Base-by-base conservation (phyloP, 179 eudicot genomes). In the Spergularia azorica region DNA sequence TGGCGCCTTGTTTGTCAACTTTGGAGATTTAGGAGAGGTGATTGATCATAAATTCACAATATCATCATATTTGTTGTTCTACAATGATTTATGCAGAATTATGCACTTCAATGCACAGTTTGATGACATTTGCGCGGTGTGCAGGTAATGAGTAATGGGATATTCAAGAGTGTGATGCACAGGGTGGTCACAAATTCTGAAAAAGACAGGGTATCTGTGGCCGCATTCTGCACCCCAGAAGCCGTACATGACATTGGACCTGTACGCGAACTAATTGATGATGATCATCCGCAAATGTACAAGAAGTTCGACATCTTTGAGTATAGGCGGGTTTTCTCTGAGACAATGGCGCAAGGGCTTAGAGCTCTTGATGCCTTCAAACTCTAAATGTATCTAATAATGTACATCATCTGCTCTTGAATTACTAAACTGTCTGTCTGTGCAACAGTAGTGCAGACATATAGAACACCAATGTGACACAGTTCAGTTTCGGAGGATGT, bases 71-170 rank as follows among this genome's bases (percentile, higher is more conserved):
- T 1, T 32, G 36, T 32, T 32, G 36, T 1, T 32, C 3, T 1
- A 32, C 36, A 32, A 32, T 32, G 36, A 32, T 32, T 32, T 32
- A 32, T 32, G 36, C 36, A 32, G 36, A 32, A 32, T 32, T 32
- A 1, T 36, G 39, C 4, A 36, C 39, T 36, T 36, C 39, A 36
- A 46, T 46, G 50, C 10, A 46, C 9, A 46, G 50, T 46, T 46
- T 46, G 50, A 46, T 46, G 50, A 46, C 50, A 5, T 46, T 46
- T 46, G 50, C 9, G 50, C 50, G 50, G 50, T 46, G 0, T 46
- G 50, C 85, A 90, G 93, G 86, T 90, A 16, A 88, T 90, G 88
- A 88, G 78, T 9, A 89, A 91, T 18, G 96, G 91, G 17, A 73
- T 85, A 74, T 85, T 88, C 80, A 91, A 86, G 82, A 86, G 88